Base-by-base conservation (phyloP, 805 yeast species). In the Ogataea henricii region DNA sequence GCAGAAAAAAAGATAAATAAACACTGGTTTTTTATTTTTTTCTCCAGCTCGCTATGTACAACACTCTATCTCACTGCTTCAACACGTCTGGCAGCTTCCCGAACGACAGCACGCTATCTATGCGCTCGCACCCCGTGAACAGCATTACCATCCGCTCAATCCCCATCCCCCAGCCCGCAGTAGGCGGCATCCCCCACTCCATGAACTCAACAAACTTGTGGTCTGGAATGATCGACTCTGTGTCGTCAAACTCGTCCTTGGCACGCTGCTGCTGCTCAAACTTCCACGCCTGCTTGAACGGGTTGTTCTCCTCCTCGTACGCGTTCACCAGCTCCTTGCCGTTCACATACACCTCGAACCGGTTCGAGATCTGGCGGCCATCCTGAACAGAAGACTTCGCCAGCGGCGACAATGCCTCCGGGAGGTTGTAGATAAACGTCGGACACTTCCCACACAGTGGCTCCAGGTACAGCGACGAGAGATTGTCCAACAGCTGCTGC, bases 151-250 rank as follows among this genome's bases (percentile, higher is more conserved):
- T 66, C 45, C 99, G 68, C 62, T 94, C 99, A 17, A 94, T 76
- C 0, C 99, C 99, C 50, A 96, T 70, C 0, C 99, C 99, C 88
- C 97, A 88, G 0, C 99, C 99, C 2, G 96, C 98, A 3, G 97
- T 92, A 1, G 99, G 99, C 3, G 98, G 97, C 70, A 94, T 77
- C 1, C 96, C 98, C 77, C 85, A 88, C 62, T 89, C 92, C 91
- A 94, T 83, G 13, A 84, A 79, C 36, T 78, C 75, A 1, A 90
- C 79, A 62, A 81, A 94, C 40, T 74, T 73, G 58, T 78, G 68
- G 63, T 94, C 99, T 0, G 95, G 88, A 0, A 85, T 63, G 30
- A 85, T 70, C 4, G 82, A 66, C 51, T 89, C 96, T 4, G 61
- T 57, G 58, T 87, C 95, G 3, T 75, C 67, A 47, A 62, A 77